Percentiles rank a stretch among this genome's conserved stretches.
Evolutionary conservation across 2,329 filamentous ascomycete species (phyloP).

Genomic region (Aureobasidium sp.): DNA sequence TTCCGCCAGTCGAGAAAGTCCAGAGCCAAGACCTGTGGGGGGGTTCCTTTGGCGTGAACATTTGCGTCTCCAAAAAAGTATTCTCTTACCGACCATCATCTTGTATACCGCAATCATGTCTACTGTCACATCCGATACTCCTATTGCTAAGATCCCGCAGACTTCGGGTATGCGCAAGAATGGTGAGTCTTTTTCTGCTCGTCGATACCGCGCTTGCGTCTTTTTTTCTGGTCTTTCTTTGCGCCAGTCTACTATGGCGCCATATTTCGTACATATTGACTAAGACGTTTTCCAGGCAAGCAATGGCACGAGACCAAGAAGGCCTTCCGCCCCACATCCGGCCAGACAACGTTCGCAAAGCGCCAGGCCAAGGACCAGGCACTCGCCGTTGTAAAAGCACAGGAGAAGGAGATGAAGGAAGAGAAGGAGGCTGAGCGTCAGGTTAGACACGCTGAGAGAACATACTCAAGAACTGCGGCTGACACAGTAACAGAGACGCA

Average conservation of each 20-base stretch:
- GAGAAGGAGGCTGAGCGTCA: conserved; percentile 87
- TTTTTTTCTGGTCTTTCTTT: not conserved
- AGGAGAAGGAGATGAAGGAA: conserved; percentile 91
- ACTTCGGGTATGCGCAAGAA: conserved; percentile 66
- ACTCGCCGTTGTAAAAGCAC: conserved; percentile 72
- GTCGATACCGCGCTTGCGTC: not conserved
- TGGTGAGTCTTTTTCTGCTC: conserved; percentile 43
- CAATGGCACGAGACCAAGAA: conserved; percentile 83
- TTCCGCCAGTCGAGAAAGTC: not conserved
- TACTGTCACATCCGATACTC: conserved; percentile 25
- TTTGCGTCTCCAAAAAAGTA: conserved; percentile 1
- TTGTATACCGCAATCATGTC: conserved; percentile 34
- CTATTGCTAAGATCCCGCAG: conserved; percentile 25
- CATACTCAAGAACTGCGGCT: conserved; percentile 2
- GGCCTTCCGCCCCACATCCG: conserved; percentile 73
- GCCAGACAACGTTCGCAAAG: conserved; percentile 70
- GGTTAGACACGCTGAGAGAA: conserved; percentile 41
- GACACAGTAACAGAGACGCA: conserved; percentile 49
- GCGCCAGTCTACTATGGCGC: not conserved
- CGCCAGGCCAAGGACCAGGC: conserved; percentile 62
- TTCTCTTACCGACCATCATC: not conserved
- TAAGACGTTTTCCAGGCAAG: conserved; percentile 57
- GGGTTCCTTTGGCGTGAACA: not conserved
- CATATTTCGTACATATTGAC: not conserved
- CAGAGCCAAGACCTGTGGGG: not conserved